Conservation (phyloP, 768 basidiomycete species). For the Royoungia palumana region DNA sequence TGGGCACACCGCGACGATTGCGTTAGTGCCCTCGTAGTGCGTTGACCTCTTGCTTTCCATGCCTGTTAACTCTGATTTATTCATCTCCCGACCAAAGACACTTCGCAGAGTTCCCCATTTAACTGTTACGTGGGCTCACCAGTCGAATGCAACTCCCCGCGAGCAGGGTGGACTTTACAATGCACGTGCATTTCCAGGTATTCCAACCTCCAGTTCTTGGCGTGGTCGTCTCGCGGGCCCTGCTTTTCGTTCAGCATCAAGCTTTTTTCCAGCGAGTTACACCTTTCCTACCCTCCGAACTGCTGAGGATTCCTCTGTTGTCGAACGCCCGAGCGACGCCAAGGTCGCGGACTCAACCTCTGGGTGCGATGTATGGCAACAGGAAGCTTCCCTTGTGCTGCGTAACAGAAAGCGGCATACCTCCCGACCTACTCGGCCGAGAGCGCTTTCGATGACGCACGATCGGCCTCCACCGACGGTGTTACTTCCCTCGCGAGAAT, state of each 20-base stretch:
- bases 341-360: background rate
- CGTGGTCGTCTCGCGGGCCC: slow-evolving; percentile 10
- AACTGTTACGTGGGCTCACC: slow-evolving; percentile 79
- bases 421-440: slow-evolving; percentile 22
- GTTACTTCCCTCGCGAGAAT: slow-evolving; percentile 24
- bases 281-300: slow-evolving; percentile 12
- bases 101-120: slow-evolving; percentile 68
- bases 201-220: slow-evolving; percentile 17
- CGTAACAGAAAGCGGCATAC: slow-evolving; percentile 1
- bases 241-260: slow-evolving; percentile 9
- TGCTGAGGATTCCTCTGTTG: background rate
- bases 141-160: slow-evolving; percentile 32
- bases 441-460: slow-evolving; percentile 30
- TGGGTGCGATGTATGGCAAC: slow-evolving; percentile 15
- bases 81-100: slow-evolving; percentile 41
- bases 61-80: slow-evolving; percentile 2
- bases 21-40: slow-evolving; percentile 66
- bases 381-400: background rate
- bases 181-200: slow-evolving; percentile 7
- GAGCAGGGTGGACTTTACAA: slow-evolving; percentile 15
- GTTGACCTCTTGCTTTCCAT: slow-evolving; percentile 9
- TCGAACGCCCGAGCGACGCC: background rate
- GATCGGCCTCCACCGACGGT: slow-evolving; percentile 15
- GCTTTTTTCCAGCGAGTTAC: slow-evolving; percentile 17
- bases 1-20: slow-evolving; percentile 77